A percentile compares a stretch with the other conserved stretches of the same genome.
These are phyloP conservation scores for Aspergillus neotritici DNA, from an alignment of 2,329 filamentous ascomycete species.

Conservation along the genomic window DNA sequence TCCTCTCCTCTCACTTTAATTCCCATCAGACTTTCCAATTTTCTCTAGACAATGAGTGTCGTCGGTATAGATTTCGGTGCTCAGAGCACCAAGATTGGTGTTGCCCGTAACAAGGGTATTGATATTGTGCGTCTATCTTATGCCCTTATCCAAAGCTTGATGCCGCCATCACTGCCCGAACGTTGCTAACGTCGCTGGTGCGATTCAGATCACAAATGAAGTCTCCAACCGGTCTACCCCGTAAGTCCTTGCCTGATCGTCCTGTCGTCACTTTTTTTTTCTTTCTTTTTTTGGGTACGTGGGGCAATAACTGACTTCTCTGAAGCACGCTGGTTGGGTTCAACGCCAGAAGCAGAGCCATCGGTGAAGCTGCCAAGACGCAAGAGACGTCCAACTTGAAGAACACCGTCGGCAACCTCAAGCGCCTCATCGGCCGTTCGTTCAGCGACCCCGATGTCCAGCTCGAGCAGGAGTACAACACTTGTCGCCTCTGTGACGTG, in stretches of 20 bases:
- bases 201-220: constrained; percentile 84
- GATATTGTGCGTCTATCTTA: constrained; percentile 74
- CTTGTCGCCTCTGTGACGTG: constrained; percentile 78
- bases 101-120: constrained; percentile 96
- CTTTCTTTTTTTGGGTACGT: constrained; percentile 6
- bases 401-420: constrained; percentile 91
- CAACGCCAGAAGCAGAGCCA: constrained; percentile 84
- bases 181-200: constrained; percentile 14
- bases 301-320: constrained; percentile 13
- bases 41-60: constrained; percentile 50
- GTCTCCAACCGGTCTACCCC: constrained; percentile 97
- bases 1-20: constrained; percentile 15
- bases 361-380: constrained; percentile 94
- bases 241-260: constrained; percentile 54
- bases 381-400: constrained; percentile 99
- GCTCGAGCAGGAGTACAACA: constrained; percentile 87
- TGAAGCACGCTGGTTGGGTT: constrained; percentile 86
- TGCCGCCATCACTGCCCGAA: neutral
- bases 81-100: constrained; percentile 93
- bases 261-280: constrained; percentile 10
- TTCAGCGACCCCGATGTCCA: constrained; percentile 87
- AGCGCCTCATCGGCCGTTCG: constrained; percentile 82
- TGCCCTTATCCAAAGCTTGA: constrained; percentile 16
- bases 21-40: constrained; percentile 14
- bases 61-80: constrained; percentile 91